Base-by-base conservation (phyloP, 768 basidiomycete genomes). In the Holtermannia corniformis region DNA sequence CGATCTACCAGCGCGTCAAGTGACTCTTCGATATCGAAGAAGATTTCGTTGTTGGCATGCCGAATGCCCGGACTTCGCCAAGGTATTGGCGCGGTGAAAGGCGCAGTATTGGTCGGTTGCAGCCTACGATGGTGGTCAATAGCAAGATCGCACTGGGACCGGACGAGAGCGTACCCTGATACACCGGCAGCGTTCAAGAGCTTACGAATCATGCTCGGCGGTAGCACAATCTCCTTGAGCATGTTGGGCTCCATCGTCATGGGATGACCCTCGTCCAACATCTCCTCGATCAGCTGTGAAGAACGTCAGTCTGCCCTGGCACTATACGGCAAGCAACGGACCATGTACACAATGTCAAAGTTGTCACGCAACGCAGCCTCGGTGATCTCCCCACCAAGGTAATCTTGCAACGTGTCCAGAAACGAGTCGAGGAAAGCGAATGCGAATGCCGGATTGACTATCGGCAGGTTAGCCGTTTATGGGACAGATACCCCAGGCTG, bases 271-370 rank as follows among this genome's bases (percentile, higher is more conserved):
- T 89, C 82, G 66, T 93, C 91, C 23, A 97, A 75, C n/a, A 87
- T 91, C 73, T 97, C 92, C 74, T 93, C 92, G 25, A 95, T 78
- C 16, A 97, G 80, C 87, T 92, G 59, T 11, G 19, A 22, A 21
- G n/a, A 47, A 44, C 44, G 23, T 26, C 7, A 23, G 41, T 32
- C 10, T 24, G 3, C 19, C 13, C 25, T 26, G 20, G 37, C 28
- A 21, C 48, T 25, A n/a, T 22, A 25, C n/a, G 32, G 43, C 51
- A 21, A 14, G 5, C 3, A 25, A 56, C 79, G 22, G 57, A 86
- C 89, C 77, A 93, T 91, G 65, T 96, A 93, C 5, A 95, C 90
- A 22, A 88, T 81, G 64, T 96, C 92, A 71, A 95, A 93, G 70
- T 93, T 87, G 55, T 95, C 90, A 62, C 82, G 86, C 59, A 96